These are phyloP conservation scores for Alternaria tenuissima DNA, from an alignment of 2,329 filamentous ascomycete genomes.

Conservation along the genomic window DNA sequence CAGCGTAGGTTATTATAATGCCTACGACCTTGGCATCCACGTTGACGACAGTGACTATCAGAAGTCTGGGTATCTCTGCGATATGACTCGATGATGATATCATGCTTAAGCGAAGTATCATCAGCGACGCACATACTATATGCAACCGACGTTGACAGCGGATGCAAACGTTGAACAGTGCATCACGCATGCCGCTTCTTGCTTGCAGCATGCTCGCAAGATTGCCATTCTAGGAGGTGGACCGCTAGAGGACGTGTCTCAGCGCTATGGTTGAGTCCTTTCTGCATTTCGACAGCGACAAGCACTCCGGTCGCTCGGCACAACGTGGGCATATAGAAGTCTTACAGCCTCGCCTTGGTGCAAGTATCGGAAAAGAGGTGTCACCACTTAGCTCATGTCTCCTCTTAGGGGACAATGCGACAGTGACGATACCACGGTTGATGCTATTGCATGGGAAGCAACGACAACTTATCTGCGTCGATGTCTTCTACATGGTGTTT, in stretches of 20 bases:
- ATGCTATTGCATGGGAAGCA: background rate
- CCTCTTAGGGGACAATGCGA: background rate
- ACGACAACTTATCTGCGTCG: background rate
- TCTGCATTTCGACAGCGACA: background rate
- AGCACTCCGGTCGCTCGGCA: background rate
- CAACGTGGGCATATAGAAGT: background rate
- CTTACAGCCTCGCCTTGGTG: background rate
- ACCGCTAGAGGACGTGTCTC: background rate
- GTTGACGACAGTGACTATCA: background rate
- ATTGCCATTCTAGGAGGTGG: background rate
- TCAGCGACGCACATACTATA: background rate
- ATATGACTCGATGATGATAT: background rate
- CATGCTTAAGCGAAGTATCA: background rate
- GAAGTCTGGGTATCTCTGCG: background rate
- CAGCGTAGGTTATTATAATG: background rate
- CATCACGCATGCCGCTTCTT: background rate
- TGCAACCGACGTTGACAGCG: background rate
- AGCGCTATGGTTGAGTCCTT: background rate
- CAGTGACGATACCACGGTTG: background rate
- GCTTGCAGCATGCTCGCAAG: background rate
- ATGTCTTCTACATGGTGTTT: background rate
- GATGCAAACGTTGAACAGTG: background rate
- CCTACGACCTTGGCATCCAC: background rate
- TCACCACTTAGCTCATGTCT: background rate
- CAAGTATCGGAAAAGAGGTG: background rate